A percentile compares a stretch with the other conserved stretches of the same genome.
Evolutionary conservation across 768 basidiomycete species (phyloP).

Genomic region (Austroboletus festivus): DNA sequence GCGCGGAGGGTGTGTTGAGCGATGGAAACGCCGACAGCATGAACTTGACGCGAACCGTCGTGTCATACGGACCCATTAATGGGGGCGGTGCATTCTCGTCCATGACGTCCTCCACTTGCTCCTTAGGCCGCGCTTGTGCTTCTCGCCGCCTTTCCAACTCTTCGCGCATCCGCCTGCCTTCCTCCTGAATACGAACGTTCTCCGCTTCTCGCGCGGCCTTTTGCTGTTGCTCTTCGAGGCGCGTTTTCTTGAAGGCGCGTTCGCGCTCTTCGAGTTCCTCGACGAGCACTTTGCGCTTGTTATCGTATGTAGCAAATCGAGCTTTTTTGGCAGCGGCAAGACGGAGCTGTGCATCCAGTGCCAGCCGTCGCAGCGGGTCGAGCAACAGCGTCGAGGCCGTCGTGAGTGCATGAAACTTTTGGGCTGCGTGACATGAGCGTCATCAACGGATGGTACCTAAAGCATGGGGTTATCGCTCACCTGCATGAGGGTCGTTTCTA

Average conservation of each 20-base stretch:
- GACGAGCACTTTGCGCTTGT: slow-evolving; percentile 69
- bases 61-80: slow-evolving; percentile 66
- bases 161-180: slow-evolving; percentile 65
- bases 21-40: slow-evolving; percentile 48
- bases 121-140: slow-evolving; percentile 24
- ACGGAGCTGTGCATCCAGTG: slow-evolving; percentile 76
- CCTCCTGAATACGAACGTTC: slow-evolving; percentile 72
- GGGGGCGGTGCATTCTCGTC: slow-evolving; percentile 54
- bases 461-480: slow-evolving; percentile 30
- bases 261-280: slow-evolving; percentile 81
- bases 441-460: background rate
- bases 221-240: slow-evolving; percentile 58
- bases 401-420: slow-evolving; percentile 83
- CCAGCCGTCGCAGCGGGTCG: slow-evolving; percentile 74
- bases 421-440: slow-evolving; percentile 38
- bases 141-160: slow-evolving; percentile 56
- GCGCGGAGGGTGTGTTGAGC: slow-evolving; percentile 19
- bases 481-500: slow-evolving; percentile 76
- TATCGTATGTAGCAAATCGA: slow-evolving; percentile 67
- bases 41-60: slow-evolving; percentile 74
- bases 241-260: slow-evolving; percentile 69
- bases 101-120: slow-evolving; percentile 28
- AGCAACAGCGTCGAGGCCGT: slow-evolving; percentile 78
- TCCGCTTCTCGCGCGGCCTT: slow-evolving; percentile 53
- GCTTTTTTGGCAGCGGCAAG: slow-evolving; percentile 64